Evolutionary conservation across 176 grass and related monocot genomes (phyloP).

Genomic region (Bothriochloa decipiens): DNA sequence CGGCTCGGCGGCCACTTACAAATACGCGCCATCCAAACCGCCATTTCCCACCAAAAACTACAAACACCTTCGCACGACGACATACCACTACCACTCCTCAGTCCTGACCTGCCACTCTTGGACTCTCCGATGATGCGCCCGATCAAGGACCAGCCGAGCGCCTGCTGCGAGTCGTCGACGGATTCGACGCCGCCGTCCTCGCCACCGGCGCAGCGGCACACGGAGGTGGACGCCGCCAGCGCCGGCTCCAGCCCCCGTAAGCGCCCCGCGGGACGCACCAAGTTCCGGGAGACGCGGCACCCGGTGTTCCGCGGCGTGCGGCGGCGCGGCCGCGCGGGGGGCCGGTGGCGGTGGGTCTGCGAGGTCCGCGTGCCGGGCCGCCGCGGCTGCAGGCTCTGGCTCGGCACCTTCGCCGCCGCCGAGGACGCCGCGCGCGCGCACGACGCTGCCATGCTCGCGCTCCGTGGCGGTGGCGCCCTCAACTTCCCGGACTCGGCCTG

Average conservation of each 20-base stretch:
- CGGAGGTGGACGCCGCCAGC: neutral
- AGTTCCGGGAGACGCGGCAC: constrained; percentile 72
- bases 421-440: constrained; percentile 46
- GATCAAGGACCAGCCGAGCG: neutral
- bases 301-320: constrained; percentile 69
- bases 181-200: neutral
- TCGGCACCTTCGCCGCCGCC: constrained; percentile 54
- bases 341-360: constrained; percentile 43
- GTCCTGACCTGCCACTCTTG: neutral
- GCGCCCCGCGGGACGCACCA: constrained; percentile 55
- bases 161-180: neutral
- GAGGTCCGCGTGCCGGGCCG: constrained; percentile 46
- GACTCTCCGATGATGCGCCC: neutral
- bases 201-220: neutral
- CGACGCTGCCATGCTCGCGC: constrained; percentile 56
- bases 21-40: constrained; percentile 8
- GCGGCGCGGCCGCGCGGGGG: constrained; percentile 35
- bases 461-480: neutral
- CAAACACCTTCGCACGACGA: neutral
- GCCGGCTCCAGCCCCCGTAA: constrained; percentile 19
- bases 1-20: neutral
- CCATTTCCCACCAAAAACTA: neutral
- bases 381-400: constrained; percentile 52
- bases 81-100: neutral
- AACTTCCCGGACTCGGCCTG: constrained; percentile 58